A percentile compares a stretch with the other conserved stretches of the same genome.
These are phyloP conservation scores for Scutellaria galericulata DNA, from an alignment of 257 asterid genomes.

Conservation along the genomic window DNA sequence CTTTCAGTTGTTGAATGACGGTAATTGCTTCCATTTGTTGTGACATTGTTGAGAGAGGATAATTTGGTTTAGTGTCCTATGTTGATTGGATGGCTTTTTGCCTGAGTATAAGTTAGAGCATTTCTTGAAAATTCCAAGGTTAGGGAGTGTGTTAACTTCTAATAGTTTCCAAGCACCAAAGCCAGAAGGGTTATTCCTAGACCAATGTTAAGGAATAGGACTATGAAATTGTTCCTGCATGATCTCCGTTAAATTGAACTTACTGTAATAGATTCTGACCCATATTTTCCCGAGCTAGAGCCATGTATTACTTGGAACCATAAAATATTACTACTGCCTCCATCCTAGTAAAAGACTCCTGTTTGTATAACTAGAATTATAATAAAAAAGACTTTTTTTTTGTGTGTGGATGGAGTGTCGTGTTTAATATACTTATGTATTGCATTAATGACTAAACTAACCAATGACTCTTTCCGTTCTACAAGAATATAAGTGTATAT, in stretches of 20 bases:
- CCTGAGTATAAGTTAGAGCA: not conserved
- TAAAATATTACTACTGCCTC: not conserved
- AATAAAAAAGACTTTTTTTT: too few relatives aligned
- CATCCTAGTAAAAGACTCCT: too few relatives aligned
- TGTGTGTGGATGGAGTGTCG: too few relatives aligned
- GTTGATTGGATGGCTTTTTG: not conserved
- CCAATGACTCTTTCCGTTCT: not conserved
- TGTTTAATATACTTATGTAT: not conserved
- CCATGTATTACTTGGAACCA: not conserved
- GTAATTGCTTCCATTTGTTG: not conserved
- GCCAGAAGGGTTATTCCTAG: not conserved
- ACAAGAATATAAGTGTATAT: not conserved
- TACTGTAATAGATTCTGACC: not conserved
- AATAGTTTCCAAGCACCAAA: constrained; percentile 21
- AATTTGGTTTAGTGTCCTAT: not conserved
- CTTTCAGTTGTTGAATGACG: not conserved
- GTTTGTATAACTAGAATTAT: too few relatives aligned
- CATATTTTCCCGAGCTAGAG: not conserved
- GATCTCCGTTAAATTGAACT: not conserved
- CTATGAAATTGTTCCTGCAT: not conserved
- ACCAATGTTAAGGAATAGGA: not conserved
- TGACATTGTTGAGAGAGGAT: not conserved
- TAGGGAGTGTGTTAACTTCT: constrained; percentile 4
- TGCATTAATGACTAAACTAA: not conserved
- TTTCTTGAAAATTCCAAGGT: not conserved